Evolutionary conservation across 352 stramenopile species (phyloP).

Genomic region (Plasmopara viticola): DNA sequence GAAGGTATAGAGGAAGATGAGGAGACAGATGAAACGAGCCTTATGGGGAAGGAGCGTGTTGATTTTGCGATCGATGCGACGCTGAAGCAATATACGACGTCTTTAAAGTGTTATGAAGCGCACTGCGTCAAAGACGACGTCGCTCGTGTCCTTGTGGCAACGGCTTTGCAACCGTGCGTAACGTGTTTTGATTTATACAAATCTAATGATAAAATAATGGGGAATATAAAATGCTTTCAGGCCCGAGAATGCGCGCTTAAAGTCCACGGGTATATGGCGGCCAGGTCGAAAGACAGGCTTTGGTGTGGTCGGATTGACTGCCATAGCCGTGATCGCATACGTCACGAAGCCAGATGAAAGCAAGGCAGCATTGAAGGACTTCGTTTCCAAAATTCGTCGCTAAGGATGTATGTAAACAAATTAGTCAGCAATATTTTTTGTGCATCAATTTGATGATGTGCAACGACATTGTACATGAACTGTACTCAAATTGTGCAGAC

Average conservation of each 20-base stretch:
- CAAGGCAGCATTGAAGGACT: conserved; percentile 18
- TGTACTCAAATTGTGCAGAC: too few relatives aligned
- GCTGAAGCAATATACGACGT: conserved; percentile 43
- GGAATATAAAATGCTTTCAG: conserved; percentile 9
- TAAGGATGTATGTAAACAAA: conserved; percentile 19
- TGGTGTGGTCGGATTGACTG: conserved; percentile 10
- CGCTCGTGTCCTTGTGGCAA: conserved; percentile 34
- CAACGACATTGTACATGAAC: too few relatives aligned
- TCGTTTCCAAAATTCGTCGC: conserved; percentile 23
- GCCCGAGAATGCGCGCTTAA: conserved; percentile 46
- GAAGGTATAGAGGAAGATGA: conserved; percentile 11
- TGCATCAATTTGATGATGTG: too few relatives aligned
- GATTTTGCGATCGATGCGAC: conserved; percentile 44
- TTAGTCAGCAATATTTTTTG: too few relatives aligned
- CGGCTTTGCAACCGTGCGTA: conserved; percentile 51
- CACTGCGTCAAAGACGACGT: conserved; percentile 31
- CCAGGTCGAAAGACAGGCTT: conserved; percentile 12
- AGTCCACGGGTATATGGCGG: conserved; percentile 26
- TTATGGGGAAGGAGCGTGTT: conserved; percentile 14
- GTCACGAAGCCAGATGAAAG: conserved; percentile 28
- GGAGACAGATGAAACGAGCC: conserved; percentile 7
- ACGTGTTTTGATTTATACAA: background rate
- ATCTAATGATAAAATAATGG: background rate
- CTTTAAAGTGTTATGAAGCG: conserved; percentile 37
- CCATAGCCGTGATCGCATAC: conserved; percentile 13